Percentiles rank a stretch among this genome's conserved stretches.
Evolutionary conservation across 1,284 basidiomycete species (phyloP).

Genomic region (Tilletia setariae): DNA sequence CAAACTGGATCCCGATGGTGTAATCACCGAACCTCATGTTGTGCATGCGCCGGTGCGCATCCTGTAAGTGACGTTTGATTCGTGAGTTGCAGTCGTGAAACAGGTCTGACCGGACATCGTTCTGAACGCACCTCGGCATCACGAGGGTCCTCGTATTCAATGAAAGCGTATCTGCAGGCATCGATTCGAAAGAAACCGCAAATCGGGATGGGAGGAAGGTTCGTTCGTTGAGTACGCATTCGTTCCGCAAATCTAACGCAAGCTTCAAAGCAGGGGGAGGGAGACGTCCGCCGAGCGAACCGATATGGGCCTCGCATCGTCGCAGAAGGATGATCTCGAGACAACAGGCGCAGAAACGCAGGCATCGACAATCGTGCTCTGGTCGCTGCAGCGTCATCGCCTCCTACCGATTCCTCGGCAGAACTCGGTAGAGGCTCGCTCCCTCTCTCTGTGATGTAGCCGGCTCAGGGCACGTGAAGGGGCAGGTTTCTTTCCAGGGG

Average conservation of each 20-base stretch:
- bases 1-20: constrained; percentile 42
- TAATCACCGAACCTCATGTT: constrained; percentile 42
- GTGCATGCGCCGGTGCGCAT: constrained; percentile 45
- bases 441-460: no score
- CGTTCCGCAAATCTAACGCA: not conserved
- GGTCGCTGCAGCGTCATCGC: no score
- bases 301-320: not conserved
- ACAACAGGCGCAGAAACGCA: not conserved
- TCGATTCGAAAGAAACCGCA: not conserved
- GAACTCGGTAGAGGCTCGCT: no score
- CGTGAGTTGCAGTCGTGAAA: not conserved
- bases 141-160: constrained; percentile 46
- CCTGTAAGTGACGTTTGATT: constrained; percentile 17
- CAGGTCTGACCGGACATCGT: not conserved
- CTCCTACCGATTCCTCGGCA: no score
- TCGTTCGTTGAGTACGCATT: constrained; percentile 10
- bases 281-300: no score
- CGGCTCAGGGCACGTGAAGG: no score
- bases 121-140: constrained; percentile 34
- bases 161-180: constrained; percentile 35
- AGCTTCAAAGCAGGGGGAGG: no score
- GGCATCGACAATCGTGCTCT: no score
- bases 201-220: not conserved
- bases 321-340: not conserved
- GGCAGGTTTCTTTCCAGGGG: no score